phyloP scores from a whole-genome alignment of 495 filamentous ascomycete genomes.

The Neurospora sublineolata region DNA sequence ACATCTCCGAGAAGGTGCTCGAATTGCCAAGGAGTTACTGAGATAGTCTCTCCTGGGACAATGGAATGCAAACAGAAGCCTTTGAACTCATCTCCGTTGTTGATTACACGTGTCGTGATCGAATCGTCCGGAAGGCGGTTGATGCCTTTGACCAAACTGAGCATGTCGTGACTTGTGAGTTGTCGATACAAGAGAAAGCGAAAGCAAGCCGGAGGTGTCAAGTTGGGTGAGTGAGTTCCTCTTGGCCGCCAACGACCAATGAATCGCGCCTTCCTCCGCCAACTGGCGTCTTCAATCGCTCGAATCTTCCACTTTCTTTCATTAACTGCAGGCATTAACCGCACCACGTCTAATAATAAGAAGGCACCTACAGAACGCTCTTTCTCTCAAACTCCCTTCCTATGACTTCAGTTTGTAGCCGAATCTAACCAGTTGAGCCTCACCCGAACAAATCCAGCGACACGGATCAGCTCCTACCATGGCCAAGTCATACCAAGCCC shows the following conservation, averaged over 20 bases:
- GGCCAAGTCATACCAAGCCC: neutral
- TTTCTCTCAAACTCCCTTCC: neutral
- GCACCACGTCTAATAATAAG: neutral
- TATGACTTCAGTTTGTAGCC: neutral
- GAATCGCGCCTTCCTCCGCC: neutral
- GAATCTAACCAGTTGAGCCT: neutral
- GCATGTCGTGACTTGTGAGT: neutral
- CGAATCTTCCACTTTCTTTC: neutral
- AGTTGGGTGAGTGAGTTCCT: neutral
- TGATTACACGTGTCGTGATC: neutral
- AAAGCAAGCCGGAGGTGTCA: neutral
- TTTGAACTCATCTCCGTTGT: neutral
- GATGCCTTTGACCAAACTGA: neutral
- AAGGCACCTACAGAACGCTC: neutral
- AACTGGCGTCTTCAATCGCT: neutral
- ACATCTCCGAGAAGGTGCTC: conserved; percentile 62
- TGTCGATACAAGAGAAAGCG: neutral
- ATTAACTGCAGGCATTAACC: neutral
- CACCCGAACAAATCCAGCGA: neutral
- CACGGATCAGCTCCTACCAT: neutral
- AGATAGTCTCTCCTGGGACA: neutral
- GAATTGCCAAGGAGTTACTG: conserved; percentile 42
- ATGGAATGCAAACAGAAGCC: neutral
- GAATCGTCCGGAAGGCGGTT: neutral
- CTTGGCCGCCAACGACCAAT: neutral